Conservation (phyloP, 2,329 filamentous ascomycete genomes). For the Cladosporium oxysporum region DNA sequence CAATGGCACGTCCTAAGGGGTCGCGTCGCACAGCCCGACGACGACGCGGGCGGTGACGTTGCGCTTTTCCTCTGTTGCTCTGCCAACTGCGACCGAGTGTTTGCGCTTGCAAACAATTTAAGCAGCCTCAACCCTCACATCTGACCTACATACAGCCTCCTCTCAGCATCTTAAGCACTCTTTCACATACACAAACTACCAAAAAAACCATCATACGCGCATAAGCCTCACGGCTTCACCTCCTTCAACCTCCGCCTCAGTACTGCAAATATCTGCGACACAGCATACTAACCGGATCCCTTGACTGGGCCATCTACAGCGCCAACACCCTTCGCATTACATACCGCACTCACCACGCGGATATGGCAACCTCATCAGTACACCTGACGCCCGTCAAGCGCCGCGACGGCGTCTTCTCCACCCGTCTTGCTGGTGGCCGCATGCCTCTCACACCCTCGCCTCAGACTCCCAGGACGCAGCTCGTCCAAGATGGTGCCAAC, state of each 20-base stretch:
- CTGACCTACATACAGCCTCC: conserved; percentile 23
- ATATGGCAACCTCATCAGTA: conserved; percentile 80
- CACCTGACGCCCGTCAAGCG: conserved; percentile 86
- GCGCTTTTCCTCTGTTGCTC: not conserved
- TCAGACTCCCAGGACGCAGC: conserved; percentile 65
- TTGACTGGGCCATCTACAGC: conserved; percentile 40
- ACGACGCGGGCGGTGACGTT: not conserved
- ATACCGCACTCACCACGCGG: conserved; percentile 36
- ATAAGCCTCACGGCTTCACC: conserved; percentile 29
- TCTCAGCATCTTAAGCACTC: conserved; percentile 28
- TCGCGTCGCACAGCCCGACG: not conserved
- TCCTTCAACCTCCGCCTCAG: conserved; percentile 27
- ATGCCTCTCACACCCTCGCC: conserved; percentile 95
- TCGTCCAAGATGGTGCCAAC: conserved; percentile 50
- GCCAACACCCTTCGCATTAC: conserved; percentile 27
- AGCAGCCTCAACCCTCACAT: conserved; percentile 1
- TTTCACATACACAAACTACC: conserved; percentile 24
- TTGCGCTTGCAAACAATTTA: conserved; percentile 8
- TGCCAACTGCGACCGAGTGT: conserved; percentile 3
- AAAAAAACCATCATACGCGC: conserved; percentile 4
- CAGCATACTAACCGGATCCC: conserved; percentile 40
- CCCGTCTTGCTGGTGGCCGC: conserved; percentile 89
- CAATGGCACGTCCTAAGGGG: not conserved
- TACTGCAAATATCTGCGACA: conserved; percentile 41
- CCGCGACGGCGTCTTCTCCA: conserved; percentile 88